A percentile compares a stretch with the other conserved stretches of the same genome.
phyloP scores from a whole-genome alignment of 495 filamentous ascomycete species.

The Lophium mytilinum region DNA sequence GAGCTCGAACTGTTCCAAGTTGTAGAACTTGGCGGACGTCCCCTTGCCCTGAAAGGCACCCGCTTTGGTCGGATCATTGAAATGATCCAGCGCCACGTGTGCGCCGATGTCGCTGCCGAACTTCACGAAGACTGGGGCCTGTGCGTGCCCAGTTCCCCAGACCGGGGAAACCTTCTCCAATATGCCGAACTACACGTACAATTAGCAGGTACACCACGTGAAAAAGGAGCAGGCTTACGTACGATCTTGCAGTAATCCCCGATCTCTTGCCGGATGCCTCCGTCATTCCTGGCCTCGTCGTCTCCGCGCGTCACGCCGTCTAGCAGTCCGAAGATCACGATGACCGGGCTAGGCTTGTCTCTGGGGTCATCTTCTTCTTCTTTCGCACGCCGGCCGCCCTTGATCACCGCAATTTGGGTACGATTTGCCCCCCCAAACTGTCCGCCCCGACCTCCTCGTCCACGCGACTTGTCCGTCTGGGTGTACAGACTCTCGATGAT shows the following conservation, averaged over 20 bases:
- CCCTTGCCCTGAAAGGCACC: conserved; percentile 39
- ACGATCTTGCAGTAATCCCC: conserved; percentile 75
- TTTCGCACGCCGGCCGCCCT: conserved; percentile 50
- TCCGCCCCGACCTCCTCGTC: not conserved
- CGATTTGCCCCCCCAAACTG: not conserved
- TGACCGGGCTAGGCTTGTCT: conserved; percentile 68
- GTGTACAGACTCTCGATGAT: conserved; percentile 63
- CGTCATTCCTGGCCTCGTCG: conserved; percentile 55
- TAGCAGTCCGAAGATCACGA: conserved; percentile 73
- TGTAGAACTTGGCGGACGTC: conserved; percentile 72
- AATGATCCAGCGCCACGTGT: conserved; percentile 53
- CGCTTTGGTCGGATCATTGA: not conserved
- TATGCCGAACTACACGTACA: conserved; percentile 52
- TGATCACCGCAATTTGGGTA: conserved; percentile 41
- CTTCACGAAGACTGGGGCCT: conserved; percentile 75
- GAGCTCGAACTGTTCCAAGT: conserved; percentile 72
- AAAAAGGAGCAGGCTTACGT: conserved; percentile 13
- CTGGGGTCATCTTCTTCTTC: conserved; percentile 50
- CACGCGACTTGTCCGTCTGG: not conserved
- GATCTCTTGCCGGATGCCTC: conserved; percentile 79
- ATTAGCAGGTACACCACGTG: conserved; percentile 12
- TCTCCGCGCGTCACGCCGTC: conserved; percentile 65
- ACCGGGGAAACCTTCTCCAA: conserved; percentile 79
- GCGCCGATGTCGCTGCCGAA: conserved; percentile 77
- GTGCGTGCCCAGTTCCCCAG: conserved; percentile 39